phyloP scores from a whole-genome alignment of 2,329 filamentous ascomycete genomes.

The Pseudogymnoascus sp. region DNA sequence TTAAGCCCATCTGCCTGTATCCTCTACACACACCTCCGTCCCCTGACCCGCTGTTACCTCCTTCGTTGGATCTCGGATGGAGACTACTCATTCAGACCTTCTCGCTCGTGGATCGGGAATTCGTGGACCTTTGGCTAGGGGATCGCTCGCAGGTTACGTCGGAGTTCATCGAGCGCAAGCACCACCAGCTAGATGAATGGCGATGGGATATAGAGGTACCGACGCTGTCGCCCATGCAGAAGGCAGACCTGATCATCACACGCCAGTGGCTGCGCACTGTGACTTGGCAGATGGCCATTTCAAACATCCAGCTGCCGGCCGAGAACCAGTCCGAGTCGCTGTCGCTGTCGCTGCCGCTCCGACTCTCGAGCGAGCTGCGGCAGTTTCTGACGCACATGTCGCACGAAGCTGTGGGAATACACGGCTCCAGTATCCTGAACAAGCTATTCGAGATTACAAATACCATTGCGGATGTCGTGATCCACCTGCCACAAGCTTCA shows the following conservation, averaged over 20 bases:
- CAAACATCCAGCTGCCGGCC: conserved; percentile 36
- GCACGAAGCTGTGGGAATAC: conserved; percentile 35
- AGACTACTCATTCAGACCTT: conserved; percentile 38
- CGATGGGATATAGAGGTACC: conserved; percentile 31
- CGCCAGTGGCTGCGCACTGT: conserved; percentile 40
- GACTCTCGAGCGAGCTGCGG: conserved; percentile 35
- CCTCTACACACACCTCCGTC: conserved; percentile 32
- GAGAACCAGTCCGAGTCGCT: conserved; percentile 18
- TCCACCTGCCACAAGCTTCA: conserved; percentile 34
- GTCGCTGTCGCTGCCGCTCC: conserved; percentile 37
- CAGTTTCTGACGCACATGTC: conserved; percentile 34
- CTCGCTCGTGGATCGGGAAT: conserved; percentile 34
- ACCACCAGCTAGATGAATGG: conserved; percentile 34
- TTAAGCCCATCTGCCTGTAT: conserved; percentile 29
- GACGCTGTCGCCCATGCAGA: conserved; percentile 34
- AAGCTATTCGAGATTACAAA: conserved; percentile 43
- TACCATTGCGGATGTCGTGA: conserved; percentile 40
- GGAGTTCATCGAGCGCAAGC: conserved; percentile 38
- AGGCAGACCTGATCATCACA: conserved; percentile 41
- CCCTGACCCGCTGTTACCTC: conserved; percentile 31
- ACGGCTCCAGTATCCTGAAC: conserved; percentile 37
- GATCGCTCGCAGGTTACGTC: conserved; percentile 27
- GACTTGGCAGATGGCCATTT: conserved; percentile 41
- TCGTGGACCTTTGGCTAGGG: conserved; percentile 36
- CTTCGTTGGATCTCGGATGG: conserved; percentile 34